phyloP scores from a whole-genome alignment of 305 asterid genomes.

The Euphrasia arctica region DNA sequence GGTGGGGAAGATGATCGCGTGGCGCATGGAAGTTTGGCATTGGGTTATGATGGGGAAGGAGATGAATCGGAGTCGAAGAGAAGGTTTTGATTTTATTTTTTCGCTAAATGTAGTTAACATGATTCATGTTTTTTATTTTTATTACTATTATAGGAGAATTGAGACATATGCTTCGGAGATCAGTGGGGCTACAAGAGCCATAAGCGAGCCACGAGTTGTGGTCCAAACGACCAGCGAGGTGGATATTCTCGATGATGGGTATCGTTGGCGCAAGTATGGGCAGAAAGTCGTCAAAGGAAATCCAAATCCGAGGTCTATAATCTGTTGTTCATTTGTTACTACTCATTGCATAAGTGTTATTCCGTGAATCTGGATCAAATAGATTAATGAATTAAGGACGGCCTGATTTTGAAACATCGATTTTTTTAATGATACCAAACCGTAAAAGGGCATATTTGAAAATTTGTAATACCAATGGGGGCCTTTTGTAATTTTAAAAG shows the following conservation, averaged over 20 bases:
- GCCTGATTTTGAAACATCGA: background rate
- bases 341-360: background rate
- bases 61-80: constrained; percentile 73
- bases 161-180: constrained; percentile 42
- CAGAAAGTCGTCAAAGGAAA: constrained; percentile 88
- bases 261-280: constrained; percentile 88
- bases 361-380: background rate
- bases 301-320: constrained; percentile 78
- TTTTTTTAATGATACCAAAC: no score
- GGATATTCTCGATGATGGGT: constrained; percentile 83
- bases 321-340: background rate
- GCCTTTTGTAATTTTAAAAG: no score
- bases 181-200: constrained; percentile 44
- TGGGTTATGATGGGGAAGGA: constrained; percentile 67
- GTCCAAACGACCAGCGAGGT: constrained; percentile 89
- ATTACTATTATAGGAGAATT: constrained; percentile 43
- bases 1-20: constrained; percentile 41
- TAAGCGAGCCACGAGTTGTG: constrained; percentile 82
- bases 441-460: no score
- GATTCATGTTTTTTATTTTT: background rate
- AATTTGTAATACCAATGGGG: no score
- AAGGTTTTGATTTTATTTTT: constrained; percentile 38
- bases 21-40: constrained; percentile 60
- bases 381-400: background rate
- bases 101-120: background rate